Conservation (phyloP, 306 rosid genomes). For the Quercus agrifolia region DNA sequence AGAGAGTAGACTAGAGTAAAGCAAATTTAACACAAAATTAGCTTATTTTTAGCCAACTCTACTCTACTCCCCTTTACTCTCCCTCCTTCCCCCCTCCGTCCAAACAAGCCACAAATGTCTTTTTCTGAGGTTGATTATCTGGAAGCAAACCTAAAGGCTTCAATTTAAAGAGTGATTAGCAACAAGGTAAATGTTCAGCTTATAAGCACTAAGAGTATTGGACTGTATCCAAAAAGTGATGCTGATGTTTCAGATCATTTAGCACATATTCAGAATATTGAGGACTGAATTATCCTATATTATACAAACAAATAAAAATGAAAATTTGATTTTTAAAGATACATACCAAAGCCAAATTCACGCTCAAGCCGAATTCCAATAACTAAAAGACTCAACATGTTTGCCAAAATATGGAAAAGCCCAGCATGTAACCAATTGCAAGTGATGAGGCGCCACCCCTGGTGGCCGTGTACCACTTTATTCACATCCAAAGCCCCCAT, state of each 20-base stretch:
- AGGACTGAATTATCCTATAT: neutral
- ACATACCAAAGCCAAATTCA: conserved; percentile 93
- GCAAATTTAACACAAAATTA: no score
- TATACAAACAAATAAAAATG: neutral
- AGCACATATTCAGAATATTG: neutral
- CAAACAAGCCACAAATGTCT: neutral
- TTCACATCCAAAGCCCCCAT: conserved; percentile 88
- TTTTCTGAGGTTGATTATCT: neutral
- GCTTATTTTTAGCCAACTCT: no score
- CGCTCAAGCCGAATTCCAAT: conserved; percentile 96
- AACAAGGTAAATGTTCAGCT: neutral
- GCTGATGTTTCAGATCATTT: neutral
- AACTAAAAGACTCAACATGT: conserved; percentile 85
- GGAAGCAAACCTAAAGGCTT: neutral
- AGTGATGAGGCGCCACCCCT: conserved; percentile 88
- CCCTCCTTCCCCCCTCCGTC: no score
- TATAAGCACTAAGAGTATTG: neutral
- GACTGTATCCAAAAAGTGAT: neutral
- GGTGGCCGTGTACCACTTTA: conserved; percentile 62
- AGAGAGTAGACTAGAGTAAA: no score
- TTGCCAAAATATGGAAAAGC: conserved; percentile 78
- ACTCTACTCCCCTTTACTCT: no score
- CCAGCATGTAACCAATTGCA: conserved; percentile 97
- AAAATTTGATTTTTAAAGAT: neutral
- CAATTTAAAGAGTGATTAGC: neutral